phyloP scores from a whole-genome alignment of 2,329 filamentous ascomycete genomes.

The Escovopsis weberi region DNA sequence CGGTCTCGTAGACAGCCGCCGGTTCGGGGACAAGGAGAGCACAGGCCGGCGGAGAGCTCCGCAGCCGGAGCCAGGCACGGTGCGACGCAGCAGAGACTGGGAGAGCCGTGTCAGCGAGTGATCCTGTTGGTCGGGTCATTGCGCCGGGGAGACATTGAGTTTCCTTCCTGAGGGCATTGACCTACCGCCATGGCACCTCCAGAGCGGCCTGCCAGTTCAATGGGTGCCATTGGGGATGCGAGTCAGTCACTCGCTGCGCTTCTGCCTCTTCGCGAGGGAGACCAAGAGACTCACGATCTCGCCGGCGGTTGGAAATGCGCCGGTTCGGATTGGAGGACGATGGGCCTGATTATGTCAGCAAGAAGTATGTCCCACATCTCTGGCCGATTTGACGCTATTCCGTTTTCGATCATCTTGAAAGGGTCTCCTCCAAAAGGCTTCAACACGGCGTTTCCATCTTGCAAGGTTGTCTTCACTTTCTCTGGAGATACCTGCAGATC shows the following conservation, averaged over 20 bases:
- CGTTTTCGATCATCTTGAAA: neutral
- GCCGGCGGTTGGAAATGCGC: slow-evolving; percentile 18
- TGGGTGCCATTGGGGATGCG: slow-evolving; percentile 29
- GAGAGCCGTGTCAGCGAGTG: slow-evolving; percentile 3
- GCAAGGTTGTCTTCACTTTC: no score
- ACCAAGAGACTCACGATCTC: neutral
- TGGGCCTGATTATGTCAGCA: no score
- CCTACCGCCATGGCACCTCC: slow-evolving; percentile 33
- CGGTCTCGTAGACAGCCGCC: slow-evolving; percentile 21
- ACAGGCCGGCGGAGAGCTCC: slow-evolving; percentile 3
- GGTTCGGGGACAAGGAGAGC: slow-evolving; percentile 12
- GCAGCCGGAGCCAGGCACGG: slow-evolving; percentile 15
- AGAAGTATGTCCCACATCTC: no score
- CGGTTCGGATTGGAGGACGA: slow-evolving; percentile 18
- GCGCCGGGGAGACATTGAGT: no score
- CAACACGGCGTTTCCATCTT: no score
- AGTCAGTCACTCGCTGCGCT: neutral
- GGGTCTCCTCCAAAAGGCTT: no score
- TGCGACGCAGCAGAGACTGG: slow-evolving; percentile 25
- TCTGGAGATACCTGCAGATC: no score
- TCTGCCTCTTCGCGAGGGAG: neutral
- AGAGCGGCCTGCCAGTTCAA: slow-evolving; percentile 34
- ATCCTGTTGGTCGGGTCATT: neutral
- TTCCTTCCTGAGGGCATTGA: neutral
- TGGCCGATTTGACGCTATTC: no score